Base-by-base conservation (phyloP, 805 yeast species). In the Candida silvatica region DNA sequence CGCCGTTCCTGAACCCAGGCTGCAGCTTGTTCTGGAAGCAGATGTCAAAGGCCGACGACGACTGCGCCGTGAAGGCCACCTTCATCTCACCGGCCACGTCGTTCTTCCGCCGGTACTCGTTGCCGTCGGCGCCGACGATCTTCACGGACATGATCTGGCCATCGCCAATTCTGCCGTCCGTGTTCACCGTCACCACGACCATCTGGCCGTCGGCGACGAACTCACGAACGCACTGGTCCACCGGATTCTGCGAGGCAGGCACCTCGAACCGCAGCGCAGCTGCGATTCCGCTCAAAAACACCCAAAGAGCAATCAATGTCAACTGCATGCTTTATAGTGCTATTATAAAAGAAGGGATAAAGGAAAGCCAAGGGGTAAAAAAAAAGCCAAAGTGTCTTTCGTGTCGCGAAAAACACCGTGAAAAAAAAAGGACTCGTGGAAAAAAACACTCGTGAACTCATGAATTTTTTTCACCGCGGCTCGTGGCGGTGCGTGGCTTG, bases 171-270 rank as follows among this genome's bases (percentile, higher is more conserved):
- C 66, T 54, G 24, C 97, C 97, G 46, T 72, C 67, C 7, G 94
- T 71, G 40, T 74, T 71, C 48, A 86, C 71, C 45, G 79, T 80
- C 38, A 88, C 83, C 31, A 90, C 95, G 19, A 90, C 97, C 45
- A 88, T 61, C 54, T 85, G 90, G 38, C 86, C 88, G 46, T 77
- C 82, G 32, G 72, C 64, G 37, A 84, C 94, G 54, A 90, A 90
- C 58, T 92, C 97, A 57, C 98, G 83, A 45, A 92, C 72, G 66
- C 98, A 92, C 39, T 80, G 74, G 25, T 90, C 88, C 17, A 58
- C 57, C 3, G 51, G 52, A 27, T 43, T 35, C 6, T 41, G 30
- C 23, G 26, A 25, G 5, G 63, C 62, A 17, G 54, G 52, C 9
- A 58, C 40, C 28, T 58, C 63, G 26, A 58, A 47, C 40, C 58